Percentiles rank a stretch among this genome's conserved stretches.
Conservation (phyloP, 495 filamentous ascomycete species). For the Xylaria nigripes region DNA sequence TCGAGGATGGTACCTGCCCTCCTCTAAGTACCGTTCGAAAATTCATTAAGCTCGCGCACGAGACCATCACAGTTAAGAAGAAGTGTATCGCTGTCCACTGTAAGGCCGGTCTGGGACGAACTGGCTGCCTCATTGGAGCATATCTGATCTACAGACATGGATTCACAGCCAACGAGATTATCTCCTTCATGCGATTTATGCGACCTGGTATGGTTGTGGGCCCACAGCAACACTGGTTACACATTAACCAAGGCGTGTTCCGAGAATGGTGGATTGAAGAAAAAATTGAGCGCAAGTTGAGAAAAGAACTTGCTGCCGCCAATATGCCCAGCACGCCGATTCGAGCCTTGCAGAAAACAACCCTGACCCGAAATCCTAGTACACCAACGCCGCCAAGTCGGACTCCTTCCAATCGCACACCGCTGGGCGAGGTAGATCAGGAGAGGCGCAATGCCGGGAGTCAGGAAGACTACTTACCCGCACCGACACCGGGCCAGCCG, state of each 20-base stretch:
- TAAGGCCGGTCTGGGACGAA: slow-evolving; percentile 95
- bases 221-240: slow-evolving; percentile 98
- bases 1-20: slow-evolving; percentile 96
- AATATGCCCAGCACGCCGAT: slow-evolving; percentile 61
- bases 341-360: slow-evolving; percentile 57
- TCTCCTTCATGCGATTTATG: slow-evolving; percentile 99
- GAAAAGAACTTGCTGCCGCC: slow-evolving; percentile 42
- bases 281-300: slow-evolving; percentile 53
- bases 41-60: slow-evolving; percentile 91
- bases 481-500: slow-evolving; percentile 92
- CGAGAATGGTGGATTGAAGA: slow-evolving; percentile 98
- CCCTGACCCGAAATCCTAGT: slow-evolving; percentile 45
- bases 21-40: slow-evolving; percentile 73
- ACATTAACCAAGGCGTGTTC: slow-evolving; percentile 93
- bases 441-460: slow-evolving; percentile 57
- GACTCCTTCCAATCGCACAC: slow-evolving; percentile 62
- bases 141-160: slow-evolving; percentile 96
- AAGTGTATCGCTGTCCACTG: slow-evolving; percentile 94
- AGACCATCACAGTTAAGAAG: slow-evolving; percentile 80
- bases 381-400: slow-evolving; percentile 78
- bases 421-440: slow-evolving; percentile 81
- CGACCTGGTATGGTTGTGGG: slow-evolving; percentile 98
- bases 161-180: slow-evolving; percentile 98
- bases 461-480: slow-evolving; percentile 78
- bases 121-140: slow-evolving; percentile 91